These are phyloP conservation scores for Globisporangium paddicum DNA, from an alignment of 352 stramenopile genomes.

Conservation along the genomic window DNA sequence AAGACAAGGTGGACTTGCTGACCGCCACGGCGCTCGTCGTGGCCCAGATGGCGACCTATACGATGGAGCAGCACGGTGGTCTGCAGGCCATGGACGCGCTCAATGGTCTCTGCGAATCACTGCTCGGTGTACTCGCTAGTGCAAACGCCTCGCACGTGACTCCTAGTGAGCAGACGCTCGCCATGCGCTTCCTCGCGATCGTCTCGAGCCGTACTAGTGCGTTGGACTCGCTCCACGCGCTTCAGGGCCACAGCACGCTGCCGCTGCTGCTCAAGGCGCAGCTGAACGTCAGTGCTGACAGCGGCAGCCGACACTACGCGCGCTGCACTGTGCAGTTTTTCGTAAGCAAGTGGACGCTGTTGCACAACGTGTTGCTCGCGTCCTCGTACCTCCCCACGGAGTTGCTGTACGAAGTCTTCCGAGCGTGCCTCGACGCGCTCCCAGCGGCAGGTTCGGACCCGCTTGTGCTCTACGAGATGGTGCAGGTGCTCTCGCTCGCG, in stretches of 20 bases:
- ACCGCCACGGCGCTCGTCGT: conserved; percentile 27
- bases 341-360: conserved; percentile 49
- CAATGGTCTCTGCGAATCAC: conserved; percentile 25
- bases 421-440: conserved; percentile 45
- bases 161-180: conserved; percentile 33
- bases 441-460: conserved; percentile 52
- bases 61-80: conserved; percentile 28
- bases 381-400: conserved; percentile 42
- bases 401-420: conserved; percentile 32
- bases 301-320: conserved; percentile 15
- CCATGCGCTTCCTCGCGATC: conserved; percentile 29
- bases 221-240: conserved; percentile 29
- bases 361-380: conserved; percentile 42
- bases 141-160: background rate
- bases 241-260: conserved; percentile 29
- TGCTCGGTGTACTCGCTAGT: conserved; percentile 20
- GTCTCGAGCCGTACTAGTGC: conserved; percentile 21
- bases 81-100: conserved; percentile 22
- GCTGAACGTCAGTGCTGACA: conserved; percentile 19
- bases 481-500: conserved; percentile 52
- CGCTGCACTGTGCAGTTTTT: conserved; percentile 35
- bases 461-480: conserved; percentile 55
- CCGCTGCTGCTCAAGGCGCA: conserved; percentile 26
- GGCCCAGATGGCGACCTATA: conserved; percentile 34
- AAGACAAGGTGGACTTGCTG: conserved; percentile 24